These are phyloP conservation scores for Aspergillus niger DNA, from an alignment of 2,329 filamentous ascomycete species.

Conservation along the genomic window DNA sequence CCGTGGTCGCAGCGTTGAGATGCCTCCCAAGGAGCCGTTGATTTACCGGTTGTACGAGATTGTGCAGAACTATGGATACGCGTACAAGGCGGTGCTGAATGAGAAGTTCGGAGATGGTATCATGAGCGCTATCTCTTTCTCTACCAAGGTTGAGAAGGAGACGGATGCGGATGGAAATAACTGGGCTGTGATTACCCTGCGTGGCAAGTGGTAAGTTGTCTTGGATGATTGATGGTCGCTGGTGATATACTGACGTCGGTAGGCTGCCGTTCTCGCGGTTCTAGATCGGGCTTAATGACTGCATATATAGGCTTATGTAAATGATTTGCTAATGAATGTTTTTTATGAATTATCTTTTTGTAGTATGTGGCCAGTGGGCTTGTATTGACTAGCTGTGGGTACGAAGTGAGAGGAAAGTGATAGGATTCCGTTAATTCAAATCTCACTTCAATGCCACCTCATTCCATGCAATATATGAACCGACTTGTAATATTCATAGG, in stretches of 20 bases:
- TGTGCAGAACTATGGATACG: constrained; percentile 94
- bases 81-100: constrained; percentile 92
- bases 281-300: constrained; percentile 21
- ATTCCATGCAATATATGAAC: background rate
- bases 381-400: too few species aligned
- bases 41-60: constrained; percentile 94
- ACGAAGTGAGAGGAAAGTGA: too few species aligned
- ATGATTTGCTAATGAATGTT: background rate
- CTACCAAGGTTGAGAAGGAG: constrained; percentile 91
- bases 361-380: background rate
- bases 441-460: background rate
- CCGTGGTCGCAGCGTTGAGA: constrained; percentile 74
- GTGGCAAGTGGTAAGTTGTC: constrained; percentile 73
- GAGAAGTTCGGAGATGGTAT: constrained; percentile 95
- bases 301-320: background rate
- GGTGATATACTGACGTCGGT: constrained; percentile 14
- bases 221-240: background rate
- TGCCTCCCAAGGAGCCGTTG: constrained; percentile 81
- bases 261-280: constrained; percentile 53
- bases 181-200: constrained; percentile 82
- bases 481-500: too few species aligned
- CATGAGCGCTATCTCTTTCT: constrained; percentile 94
- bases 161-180: constrained; percentile 76
- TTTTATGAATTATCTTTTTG: background rate
- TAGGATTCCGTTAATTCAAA: background rate